phyloP scores from a whole-genome alignment of 805 yeast genomes.

The Yamadazyma tumulicola region DNA sequence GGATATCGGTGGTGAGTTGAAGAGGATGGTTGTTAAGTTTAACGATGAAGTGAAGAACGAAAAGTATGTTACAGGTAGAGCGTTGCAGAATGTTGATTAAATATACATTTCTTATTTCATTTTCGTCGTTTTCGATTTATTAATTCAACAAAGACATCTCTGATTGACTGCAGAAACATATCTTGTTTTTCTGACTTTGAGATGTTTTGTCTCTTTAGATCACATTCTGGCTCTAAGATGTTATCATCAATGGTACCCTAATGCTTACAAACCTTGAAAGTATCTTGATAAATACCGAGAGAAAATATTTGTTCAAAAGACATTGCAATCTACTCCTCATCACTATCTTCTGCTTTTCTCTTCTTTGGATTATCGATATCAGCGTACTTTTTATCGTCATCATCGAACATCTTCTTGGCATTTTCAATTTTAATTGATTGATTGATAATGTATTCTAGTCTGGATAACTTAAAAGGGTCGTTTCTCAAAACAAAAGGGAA shows the following conservation, averaged over 20 bases:
- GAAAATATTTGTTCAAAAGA: no score
- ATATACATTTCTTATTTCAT: background rate
- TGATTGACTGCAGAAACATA: no score
- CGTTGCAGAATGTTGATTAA: conserved; percentile 41
- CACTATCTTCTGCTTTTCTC: conserved; percentile 4
- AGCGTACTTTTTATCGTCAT: conserved; percentile 18
- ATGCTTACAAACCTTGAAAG: no score
- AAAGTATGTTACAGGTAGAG: conserved; percentile 54
- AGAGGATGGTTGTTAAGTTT: conserved; percentile 16
- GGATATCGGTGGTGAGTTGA: conserved; percentile 11
- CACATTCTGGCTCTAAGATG: no score
- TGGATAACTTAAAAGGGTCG: conserved; percentile 40
- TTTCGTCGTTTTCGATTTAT: no score
- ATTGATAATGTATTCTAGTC: conserved; percentile 38
- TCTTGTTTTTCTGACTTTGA: no score
- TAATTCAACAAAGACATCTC: no score
- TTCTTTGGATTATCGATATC: conserved; percentile 7
- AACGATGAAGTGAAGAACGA: conserved; percentile 54
- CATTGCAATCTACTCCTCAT: no score
- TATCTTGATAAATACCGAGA: no score
- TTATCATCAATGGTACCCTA: no score
- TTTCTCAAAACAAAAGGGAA: conserved; percentile 38
- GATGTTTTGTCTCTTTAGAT: no score
- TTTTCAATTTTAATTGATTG: conserved; percentile 34
- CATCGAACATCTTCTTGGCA: conserved; percentile 41